Evolutionary conservation across 2,329 filamentous ascomycete species (phyloP), one percentile per base, ranked within the genome.

Genomic region (Botrytis pseudocinerea): DNA sequence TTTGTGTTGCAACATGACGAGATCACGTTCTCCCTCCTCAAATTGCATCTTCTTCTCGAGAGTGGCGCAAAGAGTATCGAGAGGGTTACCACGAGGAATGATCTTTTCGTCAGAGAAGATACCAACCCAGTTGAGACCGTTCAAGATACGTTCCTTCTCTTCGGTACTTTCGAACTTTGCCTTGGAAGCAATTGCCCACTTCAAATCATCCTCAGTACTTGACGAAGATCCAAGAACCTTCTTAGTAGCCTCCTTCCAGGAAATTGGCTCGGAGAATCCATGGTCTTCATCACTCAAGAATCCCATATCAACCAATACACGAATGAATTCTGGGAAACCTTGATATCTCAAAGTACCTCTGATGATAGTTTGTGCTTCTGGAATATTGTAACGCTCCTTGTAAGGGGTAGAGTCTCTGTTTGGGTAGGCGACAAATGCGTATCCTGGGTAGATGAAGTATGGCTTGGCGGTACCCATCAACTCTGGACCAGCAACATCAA

Each of bases 1-100:
- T 85, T 90, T 91, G 85, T 93, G 92, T 85, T 94, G 92, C 46
- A 94, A 62, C 84, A 92, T 89, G 76, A 96, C 92, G 77, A 97
- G 85, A 83, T 97, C 94, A 74, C 94, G 91, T 89, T 97, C 94
- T 75, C 88, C 91, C 78, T 92, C 86, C 80, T 89, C 92, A 83
- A 91, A 97, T 83, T 93, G 89, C 93, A 97, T 97, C 90, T 97
- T 97, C 86, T 93, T 85, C 86, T 97, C 94, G 44, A 97, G 88
- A 4, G 90, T 92, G 46, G 93, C 93, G 85, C 94, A 97, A 57
- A 97, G 89, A n/a, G 93, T 95, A 83, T 97, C 95, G 38, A 97
- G 88, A 6, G 94, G 92, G 85, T 93, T 97, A 71, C 90, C 92
- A 72, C 89, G 86, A 42, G 93, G 91, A 9, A 84, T 91, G 80